Evolutionary conservation across 106 monocot species (phyloP).

Genomic region (Allium cepa): DNA sequence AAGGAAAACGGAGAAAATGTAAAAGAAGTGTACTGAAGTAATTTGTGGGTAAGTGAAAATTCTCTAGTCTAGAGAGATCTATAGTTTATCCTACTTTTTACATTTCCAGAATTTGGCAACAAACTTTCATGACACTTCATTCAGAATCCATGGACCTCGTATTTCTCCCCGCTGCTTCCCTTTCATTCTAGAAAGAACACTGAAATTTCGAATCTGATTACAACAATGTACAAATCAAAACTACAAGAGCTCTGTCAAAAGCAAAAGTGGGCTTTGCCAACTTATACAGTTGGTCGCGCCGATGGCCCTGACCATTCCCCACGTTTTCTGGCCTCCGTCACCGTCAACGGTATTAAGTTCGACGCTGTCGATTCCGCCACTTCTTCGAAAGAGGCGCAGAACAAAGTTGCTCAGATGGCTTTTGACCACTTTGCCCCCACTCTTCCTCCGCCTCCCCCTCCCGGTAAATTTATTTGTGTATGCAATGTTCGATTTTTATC

Average conservation of each 20-base stretch:
- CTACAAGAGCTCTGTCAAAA: slow-evolving; percentile 60
- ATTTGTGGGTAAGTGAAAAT: no score
- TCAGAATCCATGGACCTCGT: no score
- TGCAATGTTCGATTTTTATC: neutral
- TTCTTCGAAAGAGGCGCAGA: slow-evolving; percentile 46
- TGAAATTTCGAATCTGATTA: neutral
- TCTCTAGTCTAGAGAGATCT: no score
- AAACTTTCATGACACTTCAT: no score
- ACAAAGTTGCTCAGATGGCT: slow-evolving; percentile 27
- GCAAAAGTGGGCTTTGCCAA: slow-evolving; percentile 30
- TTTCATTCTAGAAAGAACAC: no score
- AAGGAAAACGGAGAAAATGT: no score
- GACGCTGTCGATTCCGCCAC: slow-evolving; percentile 18
- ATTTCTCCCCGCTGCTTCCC: no score
- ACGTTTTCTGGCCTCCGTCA: slow-evolving; percentile 40
- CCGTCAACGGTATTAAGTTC: slow-evolving; percentile 37
- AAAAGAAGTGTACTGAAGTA: no score
- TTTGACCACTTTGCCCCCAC: slow-evolving; percentile 9
- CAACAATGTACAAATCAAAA: slow-evolving; percentile 36
- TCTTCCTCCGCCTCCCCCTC: neutral
- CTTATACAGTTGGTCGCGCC: slow-evolving; percentile 30
- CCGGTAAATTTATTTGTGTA: neutral
- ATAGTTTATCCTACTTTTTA: no score
- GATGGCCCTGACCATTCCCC: slow-evolving; percentile 44
- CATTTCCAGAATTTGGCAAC: no score